These are phyloP conservation scores for Leptographium lundbergii DNA, from an alignment of 2,329 filamentous ascomycete species.

Conservation along the genomic window DNA sequence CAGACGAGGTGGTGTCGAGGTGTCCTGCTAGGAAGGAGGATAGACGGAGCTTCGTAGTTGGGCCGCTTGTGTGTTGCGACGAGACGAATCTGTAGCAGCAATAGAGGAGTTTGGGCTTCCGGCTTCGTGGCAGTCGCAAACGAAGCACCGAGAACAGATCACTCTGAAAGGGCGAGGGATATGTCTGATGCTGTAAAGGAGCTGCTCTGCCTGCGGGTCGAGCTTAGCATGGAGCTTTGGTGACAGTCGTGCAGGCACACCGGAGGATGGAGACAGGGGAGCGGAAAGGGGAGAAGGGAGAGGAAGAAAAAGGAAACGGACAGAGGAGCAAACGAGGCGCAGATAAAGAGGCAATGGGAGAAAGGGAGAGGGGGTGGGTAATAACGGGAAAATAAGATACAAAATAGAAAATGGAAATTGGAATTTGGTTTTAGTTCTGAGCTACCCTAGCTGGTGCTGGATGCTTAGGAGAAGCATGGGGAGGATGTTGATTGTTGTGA, in stretches of 20 bases:
- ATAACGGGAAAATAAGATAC: neutral
- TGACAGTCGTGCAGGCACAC: neutral
- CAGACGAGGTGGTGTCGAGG: too few relatives aligned
- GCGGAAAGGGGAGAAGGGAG: constrained; percentile 1
- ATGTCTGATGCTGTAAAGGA: neutral
- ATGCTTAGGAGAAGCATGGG: neutral
- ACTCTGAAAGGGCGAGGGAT: neutral
- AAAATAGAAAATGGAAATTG: neutral
- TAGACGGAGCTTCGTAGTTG: neutral
- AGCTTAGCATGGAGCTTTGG: neutral
- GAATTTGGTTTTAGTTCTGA: neutral
- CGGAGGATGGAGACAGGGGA: neutral
- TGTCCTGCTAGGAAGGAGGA: neutral
- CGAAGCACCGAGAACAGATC: neutral
- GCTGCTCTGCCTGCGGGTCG: neutral
- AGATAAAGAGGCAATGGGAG: neutral
- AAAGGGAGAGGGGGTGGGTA: neutral
- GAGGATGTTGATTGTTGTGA: neutral
- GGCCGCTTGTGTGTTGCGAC: neutral
- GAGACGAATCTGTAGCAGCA: neutral
- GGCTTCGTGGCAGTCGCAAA: neutral
- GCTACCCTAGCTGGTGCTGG: neutral
- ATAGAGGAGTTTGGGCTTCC: neutral
- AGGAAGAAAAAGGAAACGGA: constrained; percentile 5
- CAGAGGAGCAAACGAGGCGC: neutral